These are phyloP conservation scores for Suhomyces bokatorum DNA, from an alignment of 1,139 yeast species.

Conservation along the genomic window DNA sequence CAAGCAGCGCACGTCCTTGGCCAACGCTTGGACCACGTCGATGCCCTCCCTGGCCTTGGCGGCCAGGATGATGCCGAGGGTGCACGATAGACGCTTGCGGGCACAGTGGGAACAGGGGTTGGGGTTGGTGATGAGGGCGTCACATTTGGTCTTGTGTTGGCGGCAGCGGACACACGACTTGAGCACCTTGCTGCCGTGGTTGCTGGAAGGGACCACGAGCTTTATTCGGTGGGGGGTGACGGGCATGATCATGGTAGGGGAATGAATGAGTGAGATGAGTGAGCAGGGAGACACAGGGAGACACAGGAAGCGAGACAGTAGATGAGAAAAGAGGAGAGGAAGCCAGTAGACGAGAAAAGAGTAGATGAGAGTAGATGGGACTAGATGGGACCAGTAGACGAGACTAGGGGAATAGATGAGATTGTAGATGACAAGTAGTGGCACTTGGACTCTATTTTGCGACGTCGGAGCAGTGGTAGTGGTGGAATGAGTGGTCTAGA, in stretches of 20 bases:
- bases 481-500: too few species aligned
- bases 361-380: too few species aligned
- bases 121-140: slow-evolving; percentile 53
- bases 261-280: too few species aligned
- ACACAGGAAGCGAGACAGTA: too few species aligned
- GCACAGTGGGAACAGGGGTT: slow-evolving; percentile 58
- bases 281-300: too few species aligned
- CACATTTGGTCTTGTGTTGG: slow-evolving; percentile 65
- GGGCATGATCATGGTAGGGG: slow-evolving; percentile 18
- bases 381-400: too few species aligned
- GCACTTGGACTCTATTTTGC: too few species aligned
- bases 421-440: too few species aligned
- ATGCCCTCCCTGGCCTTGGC: slow-evolving; percentile 28
- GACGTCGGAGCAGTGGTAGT: too few species aligned
- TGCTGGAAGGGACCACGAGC: slow-evolving; percentile 22
- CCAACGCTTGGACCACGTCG: slow-evolving; percentile 34
- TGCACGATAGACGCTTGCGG: slow-evolving; percentile 52
- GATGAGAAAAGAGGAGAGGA: too few species aligned
- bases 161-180: slow-evolving; percentile 66
- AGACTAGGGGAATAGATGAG: too few species aligned
- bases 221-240: slow-evolving; percentile 25
- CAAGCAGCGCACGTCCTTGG: slow-evolving; percentile 31
- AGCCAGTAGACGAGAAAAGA: too few species aligned
- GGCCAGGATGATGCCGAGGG: slow-evolving; percentile 40
- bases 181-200: slow-evolving; percentile 26